Conservation (phyloP, 441 rosid species). For the Pelargonium fulgidum region DNA sequence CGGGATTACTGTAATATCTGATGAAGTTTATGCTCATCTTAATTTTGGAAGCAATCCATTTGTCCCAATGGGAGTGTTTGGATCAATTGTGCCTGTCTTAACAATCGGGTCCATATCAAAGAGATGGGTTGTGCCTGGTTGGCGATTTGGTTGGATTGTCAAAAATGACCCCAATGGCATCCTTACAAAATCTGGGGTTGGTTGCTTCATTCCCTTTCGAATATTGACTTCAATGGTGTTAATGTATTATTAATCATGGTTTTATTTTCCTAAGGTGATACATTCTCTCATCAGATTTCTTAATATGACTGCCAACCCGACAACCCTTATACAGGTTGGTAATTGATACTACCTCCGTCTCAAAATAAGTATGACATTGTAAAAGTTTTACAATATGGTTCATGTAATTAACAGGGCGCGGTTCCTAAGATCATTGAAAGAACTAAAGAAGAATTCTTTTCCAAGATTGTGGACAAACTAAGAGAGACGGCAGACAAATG, state of each 20-base stretch:
- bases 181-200: slow-evolving; percentile 37
- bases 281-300: slow-evolving; percentile 38
- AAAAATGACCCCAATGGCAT: slow-evolving; percentile 38
- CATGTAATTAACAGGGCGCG: slow-evolving; percentile 54
- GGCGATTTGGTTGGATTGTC: slow-evolving; percentile 61
- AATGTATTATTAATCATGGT: neutral
- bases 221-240: neutral
- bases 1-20: slow-evolving; percentile 59
- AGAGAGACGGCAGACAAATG: slow-evolving; percentile 45
- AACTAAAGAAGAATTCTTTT: slow-evolving; percentile 50
- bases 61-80: slow-evolving; percentile 55
- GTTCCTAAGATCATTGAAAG: slow-evolving; percentile 54
- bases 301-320: slow-evolving; percentile 40
- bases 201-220: slow-evolving; percentile 10
- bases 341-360: neutral
- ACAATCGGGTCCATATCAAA: slow-evolving; percentile 59
- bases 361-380: neutral
- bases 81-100: slow-evolving; percentile 45
- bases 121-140: slow-evolving; percentile 70
- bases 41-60: slow-evolving; percentile 44
- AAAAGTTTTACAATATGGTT: slow-evolving; percentile 5
- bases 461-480: slow-evolving; percentile 31
- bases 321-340: slow-evolving; percentile 58
- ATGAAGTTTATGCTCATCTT: slow-evolving; percentile 56
- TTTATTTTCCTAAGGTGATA: slow-evolving; percentile 24